phyloP scores from a whole-genome alignment of 1,284 basidiomycete genomes.

The Malassezia vespertilionis region DNA sequence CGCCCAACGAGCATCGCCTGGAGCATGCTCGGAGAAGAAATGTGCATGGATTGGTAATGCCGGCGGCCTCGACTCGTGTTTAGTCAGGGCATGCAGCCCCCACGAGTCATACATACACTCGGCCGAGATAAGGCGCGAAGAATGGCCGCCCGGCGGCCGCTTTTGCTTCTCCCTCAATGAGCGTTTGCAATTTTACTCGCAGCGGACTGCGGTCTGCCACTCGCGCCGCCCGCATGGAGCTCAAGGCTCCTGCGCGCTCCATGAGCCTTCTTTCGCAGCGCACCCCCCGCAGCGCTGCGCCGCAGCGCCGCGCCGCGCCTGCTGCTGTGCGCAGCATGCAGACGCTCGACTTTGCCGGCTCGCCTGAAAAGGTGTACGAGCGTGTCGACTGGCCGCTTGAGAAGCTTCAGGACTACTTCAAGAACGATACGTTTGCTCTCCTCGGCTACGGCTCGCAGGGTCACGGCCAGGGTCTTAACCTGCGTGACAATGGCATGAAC shows the following conservation, averaged over 20 bases:
- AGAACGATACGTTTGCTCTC: slow-evolving; percentile 93
- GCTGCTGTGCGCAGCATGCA: slow-evolving; percentile 59
- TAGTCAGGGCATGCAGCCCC: too few relatives aligned
- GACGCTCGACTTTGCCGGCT: slow-evolving; percentile 90
- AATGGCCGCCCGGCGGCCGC: too few relatives aligned
- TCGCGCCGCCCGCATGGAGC: slow-evolving; percentile 1
- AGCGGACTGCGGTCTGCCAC: slow-evolving; percentile 8
- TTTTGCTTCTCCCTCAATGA: slow-evolving; percentile 6
- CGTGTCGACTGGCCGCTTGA: slow-evolving; percentile 94
- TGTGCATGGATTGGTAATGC: slow-evolving; percentile 1
- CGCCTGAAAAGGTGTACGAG: slow-evolving; percentile 91
- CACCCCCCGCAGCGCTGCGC: slow-evolving; percentile 1
- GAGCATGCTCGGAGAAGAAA: too few relatives aligned
- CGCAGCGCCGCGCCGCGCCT: slow-evolving; percentile 20
- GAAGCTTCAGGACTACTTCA: slow-evolving; percentile 90
- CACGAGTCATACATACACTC: too few relatives aligned
- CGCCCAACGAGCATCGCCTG: neutral
- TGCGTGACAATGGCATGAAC: slow-evolving; percentile 95
- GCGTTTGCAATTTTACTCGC: neutral
- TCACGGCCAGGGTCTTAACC: slow-evolving; percentile 95
- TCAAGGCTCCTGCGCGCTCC: slow-evolving; percentile 7
- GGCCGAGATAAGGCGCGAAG: neutral
- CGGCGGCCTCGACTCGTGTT: neutral
- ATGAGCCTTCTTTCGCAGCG: slow-evolving; percentile 11
- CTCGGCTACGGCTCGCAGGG: slow-evolving; percentile 86